Evolutionary conservation across 2,329 filamentous ascomycete genomes (phyloP), one percentile per base, ranked within the genome.

Genomic region (Paecilomyces niveus): DNA sequence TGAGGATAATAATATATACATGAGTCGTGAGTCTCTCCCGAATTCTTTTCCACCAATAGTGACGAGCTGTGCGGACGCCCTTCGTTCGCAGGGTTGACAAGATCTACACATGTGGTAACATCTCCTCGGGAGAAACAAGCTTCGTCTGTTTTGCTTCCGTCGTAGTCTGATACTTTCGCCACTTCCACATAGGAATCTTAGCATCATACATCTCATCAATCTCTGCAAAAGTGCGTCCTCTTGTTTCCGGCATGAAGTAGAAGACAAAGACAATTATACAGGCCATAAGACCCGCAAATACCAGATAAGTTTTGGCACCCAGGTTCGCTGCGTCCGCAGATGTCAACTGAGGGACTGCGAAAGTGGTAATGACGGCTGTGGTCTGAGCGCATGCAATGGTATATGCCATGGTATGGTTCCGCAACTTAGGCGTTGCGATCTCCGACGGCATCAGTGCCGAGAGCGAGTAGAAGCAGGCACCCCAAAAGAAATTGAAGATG

Each of bases 281-380:
- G 13, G 61, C 64, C 67, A 72, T 72, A 32, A 68, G 70, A 0
- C 70, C 70, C 1, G 67, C 70, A 54, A 73, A 73, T 24, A 73
- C 59, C 11, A 72, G 65, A 62, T 71, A 72, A 0, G 70, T 68
- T 57, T 72, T 73, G 3, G 70, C 68, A 3, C 70, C 69, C 33
- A 73, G 65, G 24, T 65, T 65, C 11, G 68, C 70, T 7, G 69
- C 70, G 63, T 73, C 69, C 2, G 65, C 64, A 13, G 69, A 66
- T 3, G 70, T 73, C 53, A 75, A 53, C 61, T 67, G 72, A 1
- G 72, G 73, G 10, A 74, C 71, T 2, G 67, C 73, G 13, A 75
- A 68, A 3, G 72, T 75, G n/a, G 73, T 74, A 39, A 75, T 72
- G 13, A 75, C 70, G 2, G 72, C 72, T 5, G 72, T 75, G 11